Conservation (phyloP, 805 yeast species). For the Yamadazyma takamatsuzukensis region DNA sequence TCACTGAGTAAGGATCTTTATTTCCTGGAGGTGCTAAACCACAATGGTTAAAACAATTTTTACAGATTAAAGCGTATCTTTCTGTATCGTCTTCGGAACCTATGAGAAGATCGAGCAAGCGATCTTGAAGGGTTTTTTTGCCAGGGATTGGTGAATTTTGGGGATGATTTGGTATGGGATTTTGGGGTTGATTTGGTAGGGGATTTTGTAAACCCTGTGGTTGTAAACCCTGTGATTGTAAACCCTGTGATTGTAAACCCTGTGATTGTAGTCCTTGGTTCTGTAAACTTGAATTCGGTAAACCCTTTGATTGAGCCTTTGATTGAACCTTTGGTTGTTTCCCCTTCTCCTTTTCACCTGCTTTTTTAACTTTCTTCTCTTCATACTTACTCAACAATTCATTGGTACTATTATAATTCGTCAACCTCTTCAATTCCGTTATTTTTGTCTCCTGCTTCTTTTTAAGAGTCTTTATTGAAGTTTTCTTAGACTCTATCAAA, state of each 20-base stretch:
- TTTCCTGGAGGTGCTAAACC: conserved; percentile 78
- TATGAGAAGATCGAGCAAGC: conserved; percentile 34
- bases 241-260: background rate
- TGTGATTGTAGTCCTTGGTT: background rate
- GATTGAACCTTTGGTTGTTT: too few species aligned
- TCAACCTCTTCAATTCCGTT: conserved; percentile 64
- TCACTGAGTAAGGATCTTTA: conserved; percentile 43
- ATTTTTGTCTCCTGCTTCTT: conserved; percentile 51
- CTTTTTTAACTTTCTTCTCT: too few species aligned
- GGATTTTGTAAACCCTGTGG: background rate
- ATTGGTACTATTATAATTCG: conserved; percentile 73
- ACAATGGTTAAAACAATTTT: conserved; percentile 63
- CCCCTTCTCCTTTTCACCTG: background rate
- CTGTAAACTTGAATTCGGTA: background rate
- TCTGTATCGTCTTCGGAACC: conserved; percentile 62
- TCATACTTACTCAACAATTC: conserved; percentile 62
- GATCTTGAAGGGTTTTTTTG: conserved; percentile 29
- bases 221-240: background rate
- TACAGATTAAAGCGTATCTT: conserved; percentile 71
- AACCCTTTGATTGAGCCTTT: background rate
- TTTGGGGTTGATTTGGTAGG: conserved; percentile 1
- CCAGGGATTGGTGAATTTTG: conserved; percentile 2
- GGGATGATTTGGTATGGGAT: background rate
- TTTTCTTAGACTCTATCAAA: conserved; percentile 14
- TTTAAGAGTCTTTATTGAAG: conserved; percentile 25